Evolutionary conservation across 2,329 filamentous ascomycete species (phyloP), one percentile per base, ranked within the genome.

Genomic region (Fusarium odoratissimum): DNA sequence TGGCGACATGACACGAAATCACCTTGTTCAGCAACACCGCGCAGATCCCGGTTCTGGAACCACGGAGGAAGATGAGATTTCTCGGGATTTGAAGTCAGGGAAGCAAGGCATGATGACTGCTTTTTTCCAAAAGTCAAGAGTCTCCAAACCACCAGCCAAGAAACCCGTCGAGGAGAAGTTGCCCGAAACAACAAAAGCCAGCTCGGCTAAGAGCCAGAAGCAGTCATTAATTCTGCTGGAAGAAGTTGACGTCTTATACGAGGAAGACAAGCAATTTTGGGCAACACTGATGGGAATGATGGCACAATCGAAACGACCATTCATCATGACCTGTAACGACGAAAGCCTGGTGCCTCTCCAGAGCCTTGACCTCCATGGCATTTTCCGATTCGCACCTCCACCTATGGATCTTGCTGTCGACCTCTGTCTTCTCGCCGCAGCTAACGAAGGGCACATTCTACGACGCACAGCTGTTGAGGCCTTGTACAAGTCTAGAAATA

Each of bases 221-320:
- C 96, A 99, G 81, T 98, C 95, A 0, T 84, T 99, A 25, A 98
- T 99, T 69, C 86, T 99, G 4, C 86, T 99, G 3, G 96, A 99
- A 81, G 96, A 99, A 82, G 94, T 94, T 1, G 97, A 99, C 78
- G 84, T 98, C 21, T 86, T 99, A 2, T 99, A 96, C 79, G 95
- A 97, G 60, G 95, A 98, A 79, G 96, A 99, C 80, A 95, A 94
- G 81, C 92, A 95, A 71, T 99, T 99, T 78, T 99, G 96, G 96
- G 83, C 88, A 2, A 96, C 94, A 0, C 89, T 98, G 8, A 86
- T 93, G 48, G 88, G 89, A 25, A 87, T 99, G 66, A 94, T 97
- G 64, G 84, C 86, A 14, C 92, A 95, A 75, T 98, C 96, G 0
- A 97, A 94, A 82, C 90, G 96, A 37, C 96, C 96, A 0, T 95